These are phyloP conservation scores for Bjerkandera adusta DNA, from an alignment of 1,284 basidiomycete genomes.

Conservation along the genomic window DNA sequence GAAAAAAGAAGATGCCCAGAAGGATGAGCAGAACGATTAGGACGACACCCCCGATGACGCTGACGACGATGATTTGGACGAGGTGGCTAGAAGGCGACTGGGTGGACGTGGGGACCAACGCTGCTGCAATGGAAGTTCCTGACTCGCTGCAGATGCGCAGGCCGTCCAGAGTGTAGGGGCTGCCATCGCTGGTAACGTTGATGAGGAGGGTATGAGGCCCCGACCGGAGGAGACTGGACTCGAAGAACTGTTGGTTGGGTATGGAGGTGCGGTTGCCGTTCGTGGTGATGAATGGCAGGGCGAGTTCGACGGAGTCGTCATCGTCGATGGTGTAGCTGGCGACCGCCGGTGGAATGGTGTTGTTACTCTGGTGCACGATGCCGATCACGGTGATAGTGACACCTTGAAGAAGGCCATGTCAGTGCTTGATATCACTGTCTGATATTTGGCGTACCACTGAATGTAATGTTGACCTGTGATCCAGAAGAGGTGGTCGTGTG, in stretches of 20 bases:
- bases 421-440: neutral
- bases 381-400: conserved; percentile 43
- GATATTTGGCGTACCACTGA: conserved; percentile 35
- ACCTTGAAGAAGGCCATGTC: conserved; percentile 26
- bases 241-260: conserved; percentile 43
- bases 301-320: conserved; percentile 29
- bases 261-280: too few species aligned
- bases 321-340: conserved; percentile 40
- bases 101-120: conserved; percentile 20
- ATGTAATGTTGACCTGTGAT: conserved; percentile 30
- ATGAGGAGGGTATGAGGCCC: conserved; percentile 37
- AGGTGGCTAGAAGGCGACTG: conserved; percentile 14
- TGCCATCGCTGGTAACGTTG: conserved; percentile 31
- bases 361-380: conserved; percentile 38
- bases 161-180: conserved; percentile 38
- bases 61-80: conserved; percentile 16
- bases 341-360: conserved; percentile 32
- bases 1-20: conserved; percentile 15
- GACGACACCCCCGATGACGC: conserved; percentile 17
- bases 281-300: conserved; percentile 32
- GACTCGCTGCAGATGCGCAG: conserved; percentile 31
- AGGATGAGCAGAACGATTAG: conserved; percentile 14
- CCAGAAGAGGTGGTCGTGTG: conserved; percentile 16
- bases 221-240: conserved; percentile 27
- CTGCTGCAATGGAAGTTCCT: conserved; percentile 3